phyloP scores from a whole-genome alignment of 192 early-diverging fungal genomes.

The Fimicolochytrium jonesii region DNA sequence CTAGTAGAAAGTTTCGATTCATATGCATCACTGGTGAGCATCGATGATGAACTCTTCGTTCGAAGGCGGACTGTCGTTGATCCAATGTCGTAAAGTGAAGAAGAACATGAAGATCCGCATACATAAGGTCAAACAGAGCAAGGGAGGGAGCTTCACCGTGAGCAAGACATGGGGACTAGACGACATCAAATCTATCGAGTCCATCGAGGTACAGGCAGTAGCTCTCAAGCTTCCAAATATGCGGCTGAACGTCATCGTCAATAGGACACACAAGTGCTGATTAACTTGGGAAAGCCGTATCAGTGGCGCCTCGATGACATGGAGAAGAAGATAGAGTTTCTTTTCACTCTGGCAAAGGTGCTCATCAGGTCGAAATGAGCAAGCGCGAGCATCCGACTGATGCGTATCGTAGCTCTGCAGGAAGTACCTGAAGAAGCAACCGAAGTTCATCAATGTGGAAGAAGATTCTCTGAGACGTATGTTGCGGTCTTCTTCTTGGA shows the following conservation, averaged over 20 bases:
- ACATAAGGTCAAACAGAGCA: conserved; percentile 42
- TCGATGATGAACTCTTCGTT: neutral
- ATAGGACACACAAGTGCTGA: conserved; percentile 28
- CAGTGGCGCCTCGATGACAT: conserved; percentile 37
- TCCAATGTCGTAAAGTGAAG: conserved; percentile 7
- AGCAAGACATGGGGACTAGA: conserved; percentile 42
- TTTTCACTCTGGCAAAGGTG: conserved; percentile 39
- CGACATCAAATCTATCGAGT: conserved; percentile 46
- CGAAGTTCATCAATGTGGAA: conserved; percentile 42
- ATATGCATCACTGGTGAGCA: conserved; percentile 30
- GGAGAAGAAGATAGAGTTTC: conserved; percentile 35
- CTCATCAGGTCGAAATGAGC: neutral
- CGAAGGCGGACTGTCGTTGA: neutral
- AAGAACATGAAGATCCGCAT: conserved; percentile 36
- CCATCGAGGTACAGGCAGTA: conserved; percentile 9
- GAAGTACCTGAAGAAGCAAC: conserved; percentile 31
- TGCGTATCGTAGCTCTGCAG: conserved; percentile 20
- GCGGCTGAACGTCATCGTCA: neutral
- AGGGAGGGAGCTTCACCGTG: conserved; percentile 27
- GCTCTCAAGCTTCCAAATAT: neutral
- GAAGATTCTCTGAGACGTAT: conserved; percentile 34
- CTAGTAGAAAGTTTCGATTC: conserved; percentile 18
- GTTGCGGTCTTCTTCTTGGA: neutral
- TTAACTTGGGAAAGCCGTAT: conserved; percentile 42
- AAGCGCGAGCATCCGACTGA: neutral